phyloP scores from a whole-genome alignment of 441 rosid genomes.

The Geranium incanum region DNA sequence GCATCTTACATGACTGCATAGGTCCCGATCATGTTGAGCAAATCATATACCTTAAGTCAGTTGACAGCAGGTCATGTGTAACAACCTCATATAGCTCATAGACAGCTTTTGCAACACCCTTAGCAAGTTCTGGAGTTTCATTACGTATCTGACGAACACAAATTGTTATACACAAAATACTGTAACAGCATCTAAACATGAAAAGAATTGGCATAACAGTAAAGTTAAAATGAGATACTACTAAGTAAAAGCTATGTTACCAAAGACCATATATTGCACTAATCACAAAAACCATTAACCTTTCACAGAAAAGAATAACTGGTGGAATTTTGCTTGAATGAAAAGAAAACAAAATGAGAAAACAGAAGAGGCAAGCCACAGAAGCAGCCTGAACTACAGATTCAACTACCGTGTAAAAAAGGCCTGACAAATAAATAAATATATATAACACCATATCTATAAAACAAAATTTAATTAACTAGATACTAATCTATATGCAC shows the following conservation, averaged over 20 bases:
- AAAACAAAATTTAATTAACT: not conserved
- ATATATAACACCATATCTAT: not conserved
- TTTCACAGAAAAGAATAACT: constrained; percentile 3
- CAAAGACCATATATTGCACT: not conserved
- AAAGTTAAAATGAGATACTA: not conserved
- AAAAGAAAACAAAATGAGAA: not conserved
- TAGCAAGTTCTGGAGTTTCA: constrained; percentile 66
- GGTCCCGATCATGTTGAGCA: constrained; percentile 12
- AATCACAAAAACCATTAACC: not conserved
- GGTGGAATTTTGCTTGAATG: not conserved
- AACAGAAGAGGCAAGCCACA: not conserved
- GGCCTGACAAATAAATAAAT: not conserved
- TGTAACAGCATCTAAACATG: constrained; percentile 15
- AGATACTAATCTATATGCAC: not conserved
- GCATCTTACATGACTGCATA: not conserved
- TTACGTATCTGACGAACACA: constrained; percentile 54
- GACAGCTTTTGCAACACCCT: constrained; percentile 89
- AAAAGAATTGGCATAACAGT: constrained; percentile 18
- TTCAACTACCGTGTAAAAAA: not conserved
- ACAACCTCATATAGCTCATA: constrained; percentile 79
- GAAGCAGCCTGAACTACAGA: not conserved
- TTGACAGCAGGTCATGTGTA: constrained; percentile 75
- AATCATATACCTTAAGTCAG: constrained; percentile 64
- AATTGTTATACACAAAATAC: constrained; percentile 9
- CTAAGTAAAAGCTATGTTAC: not conserved